These are phyloP conservation scores for Pseudogymnoascus sp. DNA, from an alignment of 2,329 filamentous ascomycete species.

Conservation along the genomic window DNA sequence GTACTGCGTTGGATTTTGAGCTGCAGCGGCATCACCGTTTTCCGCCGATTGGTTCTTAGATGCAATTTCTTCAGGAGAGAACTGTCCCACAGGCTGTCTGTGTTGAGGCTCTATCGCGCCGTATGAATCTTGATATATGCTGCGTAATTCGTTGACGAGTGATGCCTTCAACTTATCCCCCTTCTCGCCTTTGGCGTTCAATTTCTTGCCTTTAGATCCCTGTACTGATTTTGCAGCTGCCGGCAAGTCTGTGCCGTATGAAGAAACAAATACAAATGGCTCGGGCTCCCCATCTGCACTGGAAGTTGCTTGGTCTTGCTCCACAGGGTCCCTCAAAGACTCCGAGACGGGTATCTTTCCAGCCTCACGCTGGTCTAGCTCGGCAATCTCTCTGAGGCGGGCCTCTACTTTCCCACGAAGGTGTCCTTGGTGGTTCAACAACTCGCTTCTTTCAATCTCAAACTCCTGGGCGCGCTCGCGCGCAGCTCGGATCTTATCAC, in stretches of 20 bases:
- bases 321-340: not conserved
- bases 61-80: not conserved
- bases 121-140: constrained; percentile 36
- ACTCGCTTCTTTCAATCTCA: constrained; percentile 17
- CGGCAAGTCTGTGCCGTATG: constrained; percentile 7
- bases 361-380: constrained; percentile 5
- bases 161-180: constrained; percentile 20
- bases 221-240: constrained; percentile 17
- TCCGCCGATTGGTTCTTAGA: not conserved
- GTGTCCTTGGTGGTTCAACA: constrained; percentile 18
- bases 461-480: constrained; percentile 19
- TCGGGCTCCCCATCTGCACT: not conserved
- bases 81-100: constrained; percentile 17
- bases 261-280: constrained; percentile 3
- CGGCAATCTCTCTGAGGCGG: constrained; percentile 15
- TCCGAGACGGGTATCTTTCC: constrained; percentile 30
- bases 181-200: not conserved
- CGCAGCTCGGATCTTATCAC: constrained; percentile 12
- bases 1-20: constrained; percentile 36
- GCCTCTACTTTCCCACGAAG: constrained; percentile 13
- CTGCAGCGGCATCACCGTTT: not conserved
- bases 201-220: constrained; percentile 6
- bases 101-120: constrained; percentile 30
- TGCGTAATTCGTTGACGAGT: constrained; percentile 31
- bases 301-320: not conserved